Evolutionary conservation across 2,329 filamentous ascomycete species (phyloP), one percentile per base, ranked within the genome.

Genomic region (Dothistroma pini): DNA sequence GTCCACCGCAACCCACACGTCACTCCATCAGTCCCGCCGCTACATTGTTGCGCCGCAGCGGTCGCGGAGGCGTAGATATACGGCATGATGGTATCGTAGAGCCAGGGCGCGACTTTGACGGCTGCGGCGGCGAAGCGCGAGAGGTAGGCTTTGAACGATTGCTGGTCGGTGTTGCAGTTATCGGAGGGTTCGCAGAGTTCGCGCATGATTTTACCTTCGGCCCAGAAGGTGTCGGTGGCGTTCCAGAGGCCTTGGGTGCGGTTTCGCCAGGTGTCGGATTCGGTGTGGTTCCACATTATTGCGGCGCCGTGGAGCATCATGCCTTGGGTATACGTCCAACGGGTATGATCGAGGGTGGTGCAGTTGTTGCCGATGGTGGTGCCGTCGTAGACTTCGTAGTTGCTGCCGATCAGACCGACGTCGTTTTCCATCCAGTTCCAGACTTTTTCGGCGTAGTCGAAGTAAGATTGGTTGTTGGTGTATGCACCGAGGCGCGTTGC

Each of bases 361-460:
- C 80, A 82, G 63, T 81, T 80, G 56, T 80, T 68, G 14, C 59
- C 72, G 61, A 79, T 77, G 54, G 78, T 75, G 35, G 77, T 76
- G 59, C 80, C 80, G 59, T 82, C 80, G 63, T 72, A 81, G 70
- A 79, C 77, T 63, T 79, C 74, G 68, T 74, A 79, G 11, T 69
- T 63, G 81, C 80, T 54, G 63, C 84, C 82, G 64, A 91, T 82
- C 60, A 91, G 78, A 16, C 83, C 82, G 7, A 86, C 75, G 1
- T 75, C 74, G 2, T 62, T 14, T 12, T 64, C 54, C 53, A 71
- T 68, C 76, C 76, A 78, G 16, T 74, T 64, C 68, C 70, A 77
- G 29, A 66, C 60, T 57, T 69, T 73, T 55, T 77, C 75, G 0
- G 83, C 83, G 88, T 88, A 91, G 68, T 90, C 83, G 77, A 79